Base-by-base conservation (phyloP, 257 asterid genomes). In the Jacaranda mimosifolia region DNA sequence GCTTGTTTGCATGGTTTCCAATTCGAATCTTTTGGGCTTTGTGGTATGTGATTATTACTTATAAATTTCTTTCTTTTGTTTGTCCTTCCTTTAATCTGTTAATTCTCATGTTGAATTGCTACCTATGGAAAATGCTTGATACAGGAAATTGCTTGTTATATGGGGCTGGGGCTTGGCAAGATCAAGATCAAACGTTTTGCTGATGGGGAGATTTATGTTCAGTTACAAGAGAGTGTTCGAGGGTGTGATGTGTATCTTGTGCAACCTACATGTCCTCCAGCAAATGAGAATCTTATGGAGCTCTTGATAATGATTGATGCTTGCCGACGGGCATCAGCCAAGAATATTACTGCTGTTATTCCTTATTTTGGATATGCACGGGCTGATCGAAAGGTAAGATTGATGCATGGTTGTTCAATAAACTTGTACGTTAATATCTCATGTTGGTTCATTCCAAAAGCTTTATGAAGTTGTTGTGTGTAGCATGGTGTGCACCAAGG, bases 241-340 rank as follows among this genome's bases (percentile, higher is more conserved):
- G 97, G 97, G 63, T 91, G 97, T 75, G 97, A 91, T 77, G 95
- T 91, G 45, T 91, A 82, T 77, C 90, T 91, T 63, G 92, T 91
- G 79, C 97, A 91, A 74, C 97, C 97, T 39, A 89, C 97, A 15
- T 88, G 93, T 53, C 97, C 97, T 63, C 97, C 97, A 45, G 97
- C 93, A 38, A 91, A 91, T 85, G 97, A 91, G 78, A 89, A 91
- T 84, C 91, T 91, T 55, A 88, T 91, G 95, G 97, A 91, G 87
- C 92, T 91, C 79, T 78, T 81, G 85, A 84, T 91, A 79, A 91
- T 89, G 97, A 89, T 91, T 76, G 97, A 91, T 88, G 97, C 97
- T 53, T 91, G 97, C 86, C 90, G 95, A 76, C 81, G 97, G 75
- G 97, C 97, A 11, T 91, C 97, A 9, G 97, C 97, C 63, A 91